Evolutionary conservation across 768 basidiomycete species (phyloP).

Genomic region (Boletus sp.): DNA sequence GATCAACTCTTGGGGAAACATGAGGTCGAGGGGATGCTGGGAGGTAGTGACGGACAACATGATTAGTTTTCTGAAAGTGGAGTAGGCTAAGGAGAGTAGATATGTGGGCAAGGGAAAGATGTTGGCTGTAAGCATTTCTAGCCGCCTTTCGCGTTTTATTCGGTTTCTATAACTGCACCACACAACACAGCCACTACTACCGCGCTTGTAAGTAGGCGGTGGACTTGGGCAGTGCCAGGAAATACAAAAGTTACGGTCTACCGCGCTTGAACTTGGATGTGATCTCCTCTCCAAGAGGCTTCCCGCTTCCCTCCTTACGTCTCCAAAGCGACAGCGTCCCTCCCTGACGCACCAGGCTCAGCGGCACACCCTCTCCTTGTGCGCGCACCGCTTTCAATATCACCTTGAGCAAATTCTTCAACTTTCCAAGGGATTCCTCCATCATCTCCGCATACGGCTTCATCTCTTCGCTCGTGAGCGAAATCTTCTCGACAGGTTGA

Average conservation of each 20-base stretch:
- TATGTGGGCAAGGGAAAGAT: background rate
- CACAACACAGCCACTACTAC: constrained; percentile 15
- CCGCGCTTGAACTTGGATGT: constrained; percentile 14
- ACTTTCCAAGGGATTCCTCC: constrained; percentile 22
- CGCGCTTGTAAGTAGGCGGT: background rate
- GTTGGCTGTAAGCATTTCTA: background rate
- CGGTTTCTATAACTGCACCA: background rate
- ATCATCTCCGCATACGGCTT: constrained; percentile 17
- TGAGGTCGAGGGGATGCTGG: constrained; percentile 67
- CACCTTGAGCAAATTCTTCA: constrained; percentile 26
- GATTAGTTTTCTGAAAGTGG: background rate
- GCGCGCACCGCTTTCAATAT: constrained; percentile 50
- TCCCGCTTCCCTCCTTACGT: constrained; percentile 34
- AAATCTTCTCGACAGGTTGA: constrained; percentile 43
- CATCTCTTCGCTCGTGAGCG: constrained; percentile 33
- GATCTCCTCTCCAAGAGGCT: constrained; percentile 20
- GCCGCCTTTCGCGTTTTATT: background rate
- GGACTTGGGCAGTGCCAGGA: background rate
- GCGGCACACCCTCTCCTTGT: constrained; percentile 48
- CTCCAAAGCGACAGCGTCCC: constrained; percentile 47
- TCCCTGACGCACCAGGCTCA: constrained; percentile 52
- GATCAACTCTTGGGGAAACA: constrained; percentile 73
- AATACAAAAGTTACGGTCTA: background rate
- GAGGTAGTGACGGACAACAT: constrained; percentile 37
- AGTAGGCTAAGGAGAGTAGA: constrained; percentile 1